A percentile compares a stretch with the other conserved stretches of the same genome.
phyloP scores from a whole-genome alignment of 768 basidiomycete genomes.

The Saitozyma sp. region DNA sequence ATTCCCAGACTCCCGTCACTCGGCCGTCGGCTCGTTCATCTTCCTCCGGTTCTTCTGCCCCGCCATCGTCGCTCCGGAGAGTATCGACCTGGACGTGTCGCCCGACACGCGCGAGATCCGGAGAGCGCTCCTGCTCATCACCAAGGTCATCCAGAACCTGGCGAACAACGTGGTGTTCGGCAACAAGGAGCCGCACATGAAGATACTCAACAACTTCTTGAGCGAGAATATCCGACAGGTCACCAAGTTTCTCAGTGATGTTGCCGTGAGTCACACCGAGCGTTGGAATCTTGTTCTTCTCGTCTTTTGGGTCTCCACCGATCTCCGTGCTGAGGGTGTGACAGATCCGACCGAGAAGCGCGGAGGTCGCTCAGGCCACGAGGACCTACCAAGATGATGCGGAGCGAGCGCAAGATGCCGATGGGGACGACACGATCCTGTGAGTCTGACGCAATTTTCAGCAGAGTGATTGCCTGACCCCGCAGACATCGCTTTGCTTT shows the following conservation, averaged over 20 bases:
- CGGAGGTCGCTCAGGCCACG: conserved; percentile 25
- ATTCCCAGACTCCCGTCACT: conserved; percentile 50
- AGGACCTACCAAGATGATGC: conserved; percentile 30
- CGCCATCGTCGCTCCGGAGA: conserved; percentile 81
- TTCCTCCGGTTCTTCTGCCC: conserved; percentile 94
- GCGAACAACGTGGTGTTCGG: conserved; percentile 94
- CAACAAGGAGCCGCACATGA: conserved; percentile 79
- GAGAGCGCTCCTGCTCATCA: conserved; percentile 78
- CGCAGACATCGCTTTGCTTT: conserved; percentile 32
- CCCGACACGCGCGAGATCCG: conserved; percentile 68
- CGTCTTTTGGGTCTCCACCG: not conserved
- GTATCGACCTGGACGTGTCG: conserved; percentile 71
- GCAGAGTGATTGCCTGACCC: not conserved
- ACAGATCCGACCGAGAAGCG: conserved; percentile 35
- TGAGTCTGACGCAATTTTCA: conserved; percentile 12
- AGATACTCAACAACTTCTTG: conserved; percentile 70
- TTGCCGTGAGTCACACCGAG: conserved; percentile 34
- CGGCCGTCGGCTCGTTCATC: conserved; percentile 67
- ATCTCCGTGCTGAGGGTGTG: conserved; percentile 8
- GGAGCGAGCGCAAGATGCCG: conserved; percentile 28
- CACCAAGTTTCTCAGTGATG: conserved; percentile 44
- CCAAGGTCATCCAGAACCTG: conserved; percentile 88
- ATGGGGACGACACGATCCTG: conserved; percentile 36
- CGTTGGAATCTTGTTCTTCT: not conserved
- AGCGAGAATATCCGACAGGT: conserved; percentile 44